Evolutionary conservation across 1,139 yeast species (phyloP), one percentile per base, ranked within the genome.

Genomic region (Geotrichum aggregatum): DNA sequence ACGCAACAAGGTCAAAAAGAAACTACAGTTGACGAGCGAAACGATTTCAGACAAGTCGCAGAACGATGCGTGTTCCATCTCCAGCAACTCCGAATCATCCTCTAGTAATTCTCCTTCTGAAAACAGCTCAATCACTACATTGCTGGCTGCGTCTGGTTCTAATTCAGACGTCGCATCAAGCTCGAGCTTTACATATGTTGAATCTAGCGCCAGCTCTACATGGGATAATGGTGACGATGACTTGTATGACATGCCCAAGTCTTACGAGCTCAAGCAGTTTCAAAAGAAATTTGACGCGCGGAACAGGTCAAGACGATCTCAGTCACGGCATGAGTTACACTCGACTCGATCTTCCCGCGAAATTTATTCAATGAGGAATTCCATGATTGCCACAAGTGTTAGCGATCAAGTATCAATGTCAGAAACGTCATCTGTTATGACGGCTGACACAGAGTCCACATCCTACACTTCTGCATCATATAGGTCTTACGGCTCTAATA

Each of bases 231-330:
- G 22, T n/a, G 48, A 46, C 36, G 49, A 46, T 24, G 43, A 46
- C n/a, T 36, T 46, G 22, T 46, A 46, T 24, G 49, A 46, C 19
- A 35, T 26, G 42, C 49, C 49, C 7, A 33, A 43, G 13, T 26
- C 22, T 22, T 4, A 13, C 7, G 22, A 19, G 24, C n/a, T 13
- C 13, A 8, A 7, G 14, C 7, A 14, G 4, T 14, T 13, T 13
- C 41, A 22, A 38, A 38, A 34, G 36, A 34, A 34, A 2, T 40
- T 40, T 30, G 28, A 21, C 33, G n/a, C 14, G 13, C n/a, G 18
- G 10, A 21, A 14, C 33, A 19, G 24, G 7, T 34, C 40, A 2
- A 24, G 24, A 22, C n/a, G 21, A 21, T 5, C 8, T 5, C 28
- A 24, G 8, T 24, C 28, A 24, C 28, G 28, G 28, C 28, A 5